Percentiles rank a stretch among this genome's conserved stretches.
Evolutionary conservation across 1,139 yeast genomes (phyloP).

Genomic region (Blastobotrys illinoisensis): DNA sequence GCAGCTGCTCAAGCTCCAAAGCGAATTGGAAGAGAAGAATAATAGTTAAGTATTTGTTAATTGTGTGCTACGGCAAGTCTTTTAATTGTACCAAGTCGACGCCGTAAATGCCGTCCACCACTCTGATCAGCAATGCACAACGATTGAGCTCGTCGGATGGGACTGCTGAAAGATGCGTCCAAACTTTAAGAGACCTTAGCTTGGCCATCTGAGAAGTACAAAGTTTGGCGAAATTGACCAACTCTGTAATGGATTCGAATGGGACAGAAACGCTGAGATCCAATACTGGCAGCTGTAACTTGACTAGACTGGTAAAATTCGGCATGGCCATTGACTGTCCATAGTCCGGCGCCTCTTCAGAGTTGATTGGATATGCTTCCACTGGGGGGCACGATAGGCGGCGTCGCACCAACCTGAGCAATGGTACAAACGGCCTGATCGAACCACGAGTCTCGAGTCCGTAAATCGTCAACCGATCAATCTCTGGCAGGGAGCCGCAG

Average conservation of each 20-base stretch:
- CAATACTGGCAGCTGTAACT: neutral
- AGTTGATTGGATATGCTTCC: neutral
- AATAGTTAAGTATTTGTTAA: neutral
- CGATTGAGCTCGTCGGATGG: neutral
- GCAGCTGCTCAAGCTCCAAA: constrained; percentile 66
- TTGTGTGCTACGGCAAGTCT: neutral
- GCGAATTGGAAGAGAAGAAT: constrained; percentile 45
- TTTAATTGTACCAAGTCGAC: neutral
- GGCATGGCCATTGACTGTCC: neutral
- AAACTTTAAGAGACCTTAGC: neutral
- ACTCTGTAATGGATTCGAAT: neutral
- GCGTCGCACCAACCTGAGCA: neutral
- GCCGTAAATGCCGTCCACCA: neutral
- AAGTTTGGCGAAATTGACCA: neutral
- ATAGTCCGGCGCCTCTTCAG: neutral
- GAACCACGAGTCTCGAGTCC: neutral
- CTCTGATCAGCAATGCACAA: neutral
- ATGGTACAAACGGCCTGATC: neutral
- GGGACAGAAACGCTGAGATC: neutral
- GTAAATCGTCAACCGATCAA: neutral
- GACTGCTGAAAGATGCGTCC: neutral
- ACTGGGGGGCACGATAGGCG: neutral
- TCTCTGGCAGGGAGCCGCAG: neutral
- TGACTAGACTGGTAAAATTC: neutral
- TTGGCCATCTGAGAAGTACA: neutral